These are phyloP conservation scores for Trichoderma atrobrunneum DNA, from an alignment of 2,329 filamentous ascomycete species.

Conservation along the genomic window DNA sequence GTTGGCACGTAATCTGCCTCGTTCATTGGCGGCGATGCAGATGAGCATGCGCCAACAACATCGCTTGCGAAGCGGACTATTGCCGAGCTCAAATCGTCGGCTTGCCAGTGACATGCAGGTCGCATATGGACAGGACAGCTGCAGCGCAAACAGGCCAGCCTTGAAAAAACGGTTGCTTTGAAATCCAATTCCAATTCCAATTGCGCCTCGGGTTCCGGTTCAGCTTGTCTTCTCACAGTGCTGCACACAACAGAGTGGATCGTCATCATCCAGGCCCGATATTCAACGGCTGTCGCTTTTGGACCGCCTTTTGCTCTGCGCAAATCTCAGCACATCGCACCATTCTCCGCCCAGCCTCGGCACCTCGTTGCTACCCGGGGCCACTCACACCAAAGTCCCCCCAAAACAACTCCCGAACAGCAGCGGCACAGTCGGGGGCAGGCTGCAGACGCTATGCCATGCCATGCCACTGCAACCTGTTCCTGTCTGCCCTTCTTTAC, in stretches of 20 bases:
- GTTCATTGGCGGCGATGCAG: neutral
- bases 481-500: neutral
- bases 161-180: neutral
- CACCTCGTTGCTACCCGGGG: neutral
- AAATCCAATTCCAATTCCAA: neutral
- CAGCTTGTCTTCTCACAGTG: neutral
- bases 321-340: slow-evolving; percentile 7
- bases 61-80: neutral
- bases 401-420: neutral
- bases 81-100: neutral
- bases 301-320: neutral
- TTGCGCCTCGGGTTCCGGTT: neutral
- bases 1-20: neutral
- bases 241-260: neutral
- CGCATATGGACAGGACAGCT: neutral
- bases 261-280: neutral
- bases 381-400: neutral
- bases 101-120: neutral
- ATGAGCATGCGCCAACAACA: neutral
- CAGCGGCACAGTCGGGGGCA: slow-evolving; percentile 4
- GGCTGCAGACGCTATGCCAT: neutral
- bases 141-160: neutral
- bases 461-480: neutral
- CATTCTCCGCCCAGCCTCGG: slow-evolving; percentile 1
- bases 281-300: neutral